phyloP scores from a whole-genome alignment of 1,284 basidiomycete genomes.

The Cutaneotrichosporon dermatis region DNA sequence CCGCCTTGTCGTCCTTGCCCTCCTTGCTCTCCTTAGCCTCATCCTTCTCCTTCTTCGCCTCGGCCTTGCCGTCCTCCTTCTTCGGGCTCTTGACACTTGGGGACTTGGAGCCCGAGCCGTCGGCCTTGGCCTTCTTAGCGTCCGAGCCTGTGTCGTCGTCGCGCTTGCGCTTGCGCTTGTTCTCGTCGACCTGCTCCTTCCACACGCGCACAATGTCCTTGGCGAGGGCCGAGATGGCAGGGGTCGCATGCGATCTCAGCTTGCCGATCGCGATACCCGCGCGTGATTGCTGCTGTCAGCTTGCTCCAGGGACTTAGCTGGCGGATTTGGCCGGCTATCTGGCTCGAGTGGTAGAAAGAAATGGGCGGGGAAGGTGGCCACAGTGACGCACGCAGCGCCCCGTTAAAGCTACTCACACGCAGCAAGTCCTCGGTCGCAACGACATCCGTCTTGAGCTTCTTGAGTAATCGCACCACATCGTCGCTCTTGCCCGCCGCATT shows the following conservation, averaged over 20 bases:
- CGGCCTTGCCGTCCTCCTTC: conserved; percentile 1
- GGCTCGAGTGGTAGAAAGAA: no score
- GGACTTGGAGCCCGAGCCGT: conserved; percentile 10
- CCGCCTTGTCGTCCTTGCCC: neutral
- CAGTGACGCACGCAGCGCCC: neutral
- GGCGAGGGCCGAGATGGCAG: conserved; percentile 72
- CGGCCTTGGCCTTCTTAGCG: conserved; percentile 37
- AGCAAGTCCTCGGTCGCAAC: conserved; percentile 80
- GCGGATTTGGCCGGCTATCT: no score
- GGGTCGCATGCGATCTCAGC: conserved; percentile 67
- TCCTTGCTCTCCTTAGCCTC: no score
- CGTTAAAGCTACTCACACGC: conserved; percentile 60
- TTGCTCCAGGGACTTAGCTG: no score
- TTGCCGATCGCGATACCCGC: conserved; percentile 90
- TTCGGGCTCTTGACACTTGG: conserved; percentile 6
- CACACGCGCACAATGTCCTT: conserved; percentile 91
- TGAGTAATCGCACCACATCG: conserved; percentile 69
- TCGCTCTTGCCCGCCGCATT: conserved; percentile 69
- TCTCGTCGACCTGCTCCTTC: conserved; percentile 78
- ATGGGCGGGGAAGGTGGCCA: neutral
- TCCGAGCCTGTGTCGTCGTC: conserved; percentile 25
- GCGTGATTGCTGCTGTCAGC: conserved; percentile 56
- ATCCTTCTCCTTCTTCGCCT: neutral
- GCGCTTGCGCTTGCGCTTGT: conserved; percentile 55
- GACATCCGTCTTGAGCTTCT: conserved; percentile 69